Evolutionary conservation across 768 basidiomycete species (phyloP), one percentile per base, ranked within the genome.

Genomic region (Agaricus sinodeliciosus): DNA sequence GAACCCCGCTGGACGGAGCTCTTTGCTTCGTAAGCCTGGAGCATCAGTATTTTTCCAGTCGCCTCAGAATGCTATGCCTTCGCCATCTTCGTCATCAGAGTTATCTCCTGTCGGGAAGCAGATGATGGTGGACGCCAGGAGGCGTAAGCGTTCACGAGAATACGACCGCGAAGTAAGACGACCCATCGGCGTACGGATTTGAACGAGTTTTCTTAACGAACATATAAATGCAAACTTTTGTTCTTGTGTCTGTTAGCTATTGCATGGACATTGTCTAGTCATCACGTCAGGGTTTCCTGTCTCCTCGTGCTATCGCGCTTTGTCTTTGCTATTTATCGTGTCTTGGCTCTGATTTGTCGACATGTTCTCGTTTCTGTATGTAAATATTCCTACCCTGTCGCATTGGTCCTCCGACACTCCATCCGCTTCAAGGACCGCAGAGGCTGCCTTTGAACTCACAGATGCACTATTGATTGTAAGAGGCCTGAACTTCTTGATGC

Each of bases 61-160:
- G 9, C 76, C 78, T 5, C 62, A 65, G 26, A 68, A 69, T 11
- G 72, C 68, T 52, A 61, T 64, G 27, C 77, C 82, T 3, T 87
- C 85, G 1, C 85, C 87, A 18, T 77, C 84, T 19, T 82, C 79
- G 26, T 87, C 87, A 2, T 78, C 85, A 9, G 88, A 90, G 56
- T 69, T 90, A 46, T 90, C 87, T 16, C 85, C 85, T 12, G 68
- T 82, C 28, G 82, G 78, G 4, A 75, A 73, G 58, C 75, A 83
- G 62, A 73, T 90, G 60, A 90, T 90, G 87, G 68, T 70, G 52
- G 76, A 83, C 58, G 62, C 84, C 41, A 72, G 87, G 51, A 71
- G 74, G 49, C 66, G 75, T 48, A 66, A 65, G 58, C 68, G 60
- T 43, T 70, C 71, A 3, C 65, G 72, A 28, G 72, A 74, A 46